Conservation (phyloP, 768 basidiomycete species). For the Auriscalpium orientale region DNA sequence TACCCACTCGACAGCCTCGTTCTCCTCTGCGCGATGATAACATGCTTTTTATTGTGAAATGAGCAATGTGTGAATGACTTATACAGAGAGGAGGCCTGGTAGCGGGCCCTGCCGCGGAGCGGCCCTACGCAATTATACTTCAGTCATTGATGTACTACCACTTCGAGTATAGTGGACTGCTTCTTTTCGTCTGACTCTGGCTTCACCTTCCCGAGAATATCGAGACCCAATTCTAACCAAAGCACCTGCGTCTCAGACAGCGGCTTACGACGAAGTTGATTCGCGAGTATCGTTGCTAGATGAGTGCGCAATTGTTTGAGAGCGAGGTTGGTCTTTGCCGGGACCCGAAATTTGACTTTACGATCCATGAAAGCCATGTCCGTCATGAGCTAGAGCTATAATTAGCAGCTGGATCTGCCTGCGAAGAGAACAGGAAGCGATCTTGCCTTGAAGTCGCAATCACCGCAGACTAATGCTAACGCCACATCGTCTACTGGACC, state of each 20-base stretch:
- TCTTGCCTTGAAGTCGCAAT: conserved; percentile 78
- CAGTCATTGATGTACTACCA: background rate
- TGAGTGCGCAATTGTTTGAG: conserved; percentile 72
- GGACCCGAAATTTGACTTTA: conserved; percentile 66
- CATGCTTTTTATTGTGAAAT: no score
- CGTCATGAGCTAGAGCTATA: conserved; percentile 50
- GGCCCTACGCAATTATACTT: background rate
- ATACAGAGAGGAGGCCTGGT: no score
- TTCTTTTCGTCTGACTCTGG: background rate
- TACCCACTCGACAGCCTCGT: no score
- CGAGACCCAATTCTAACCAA: conserved; percentile 71
- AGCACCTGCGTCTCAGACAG: conserved; percentile 48
- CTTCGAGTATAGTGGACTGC: conserved; percentile 3
- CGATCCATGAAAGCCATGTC: conserved; percentile 73
- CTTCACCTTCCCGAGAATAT: conserved; percentile 49
- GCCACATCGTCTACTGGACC: conserved; percentile 82
- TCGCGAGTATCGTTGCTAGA: conserved; percentile 49
- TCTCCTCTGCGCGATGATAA: no score
- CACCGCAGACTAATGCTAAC: conserved; percentile 80
- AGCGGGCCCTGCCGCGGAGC: no score
- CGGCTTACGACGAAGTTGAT: conserved; percentile 56
- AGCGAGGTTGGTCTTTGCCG: conserved; percentile 69
- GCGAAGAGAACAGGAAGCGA: background rate
- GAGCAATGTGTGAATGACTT: no score
- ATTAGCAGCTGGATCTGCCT: background rate